Evolutionary conservation across 1,139 yeast genomes (phyloP).

Genomic region (Taiozyma sp.): DNA sequence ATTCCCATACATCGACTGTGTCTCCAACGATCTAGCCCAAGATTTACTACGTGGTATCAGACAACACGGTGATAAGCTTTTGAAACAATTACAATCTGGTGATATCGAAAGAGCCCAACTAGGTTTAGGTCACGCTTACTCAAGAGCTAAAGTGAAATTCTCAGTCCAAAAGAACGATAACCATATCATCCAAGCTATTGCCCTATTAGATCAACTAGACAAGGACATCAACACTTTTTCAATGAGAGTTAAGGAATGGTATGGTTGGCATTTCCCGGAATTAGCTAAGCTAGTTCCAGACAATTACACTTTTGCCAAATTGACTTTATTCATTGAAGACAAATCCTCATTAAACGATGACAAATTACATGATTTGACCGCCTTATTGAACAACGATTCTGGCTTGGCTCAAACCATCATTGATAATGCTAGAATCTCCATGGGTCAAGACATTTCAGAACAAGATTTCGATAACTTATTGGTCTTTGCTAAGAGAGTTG

Average conservation of each 20-base stretch:
- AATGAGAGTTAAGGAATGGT: conserved; percentile 99
- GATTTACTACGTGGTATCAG: conserved; percentile 95
- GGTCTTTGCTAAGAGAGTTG: conserved; percentile 92
- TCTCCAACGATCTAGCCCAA: conserved; percentile 88
- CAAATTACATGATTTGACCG: conserved; percentile 84
- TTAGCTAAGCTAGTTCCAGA: conserved; percentile 93
- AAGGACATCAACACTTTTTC: conserved; percentile 97
- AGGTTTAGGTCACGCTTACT: conserved; percentile 98
- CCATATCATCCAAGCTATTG: conserved; percentile 98
- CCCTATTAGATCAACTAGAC: conserved; percentile 92
- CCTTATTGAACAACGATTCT: conserved; percentile 87
- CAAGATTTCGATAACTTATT: conserved; percentile 88
- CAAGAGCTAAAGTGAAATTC: conserved; percentile 98
- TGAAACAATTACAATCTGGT: conserved; percentile 90
- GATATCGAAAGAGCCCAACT: conserved; percentile 97
- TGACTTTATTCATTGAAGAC: conserved; percentile 81
- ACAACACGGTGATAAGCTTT: conserved; percentile 81
- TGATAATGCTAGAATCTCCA: conserved; percentile 89
- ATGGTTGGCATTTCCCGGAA: conserved; percentile 99
- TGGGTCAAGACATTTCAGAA: conserved; percentile 98
- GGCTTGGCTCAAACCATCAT: conserved; percentile 90
- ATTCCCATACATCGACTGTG: conserved; percentile 86
- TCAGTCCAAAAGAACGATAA: conserved; percentile 98
- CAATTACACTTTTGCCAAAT: conserved; percentile 82
- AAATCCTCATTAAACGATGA: conserved; percentile 82